A percentile compares a stretch with the other conserved stretches of the same genome.
These are phyloP conservation scores for Sporothrix schenckii DNA, from an alignment of 2,329 filamentous ascomycete species.

Conservation along the genomic window DNA sequence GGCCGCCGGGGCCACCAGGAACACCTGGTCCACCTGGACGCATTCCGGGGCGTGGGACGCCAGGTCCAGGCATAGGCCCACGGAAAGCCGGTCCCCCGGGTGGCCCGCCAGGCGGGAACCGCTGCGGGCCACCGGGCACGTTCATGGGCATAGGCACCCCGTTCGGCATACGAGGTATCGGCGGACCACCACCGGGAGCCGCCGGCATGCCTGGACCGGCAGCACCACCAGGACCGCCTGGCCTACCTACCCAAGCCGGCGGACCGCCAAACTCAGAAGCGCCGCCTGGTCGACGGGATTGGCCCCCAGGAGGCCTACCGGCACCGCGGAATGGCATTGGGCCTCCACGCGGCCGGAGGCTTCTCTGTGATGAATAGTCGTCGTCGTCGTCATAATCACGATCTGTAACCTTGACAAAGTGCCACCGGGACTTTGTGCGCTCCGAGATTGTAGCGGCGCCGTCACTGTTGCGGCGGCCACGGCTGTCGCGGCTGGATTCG, in stretches of 20 bases:
- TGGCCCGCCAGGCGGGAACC: neutral
- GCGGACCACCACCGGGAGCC: neutral
- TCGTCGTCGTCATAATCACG: slow-evolving; percentile 15
- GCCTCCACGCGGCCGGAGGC: neutral
- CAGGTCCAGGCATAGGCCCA: slow-evolving; percentile 9
- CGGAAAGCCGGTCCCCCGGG: slow-evolving; percentile 16
- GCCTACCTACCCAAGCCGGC: slow-evolving; percentile 6
- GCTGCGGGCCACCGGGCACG: slow-evolving; percentile 18
- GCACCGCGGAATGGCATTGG: neutral
- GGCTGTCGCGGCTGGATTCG: neutral
- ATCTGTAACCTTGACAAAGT: slow-evolving; percentile 26
- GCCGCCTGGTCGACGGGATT: neutral
- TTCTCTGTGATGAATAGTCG: neutral
- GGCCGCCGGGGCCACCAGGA: neutral
- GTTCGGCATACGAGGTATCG: slow-evolving; percentile 3
- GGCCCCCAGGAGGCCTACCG: neutral
- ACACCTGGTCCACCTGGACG: neutral
- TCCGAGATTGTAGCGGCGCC: neutral
- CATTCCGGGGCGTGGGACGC: too few relatives aligned
- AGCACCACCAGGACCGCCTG: slow-evolving; percentile 2
- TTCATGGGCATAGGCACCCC: slow-evolving; percentile 16
- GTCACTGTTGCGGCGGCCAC: slow-evolving; percentile 12
- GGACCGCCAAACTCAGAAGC: slow-evolving; percentile 20
- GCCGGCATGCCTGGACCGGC: neutral
- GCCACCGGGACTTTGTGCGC: slow-evolving; percentile 11